Conservation (phyloP, 495 filamentous ascomycete species). For the Trichoderma erinaceum region DNA sequence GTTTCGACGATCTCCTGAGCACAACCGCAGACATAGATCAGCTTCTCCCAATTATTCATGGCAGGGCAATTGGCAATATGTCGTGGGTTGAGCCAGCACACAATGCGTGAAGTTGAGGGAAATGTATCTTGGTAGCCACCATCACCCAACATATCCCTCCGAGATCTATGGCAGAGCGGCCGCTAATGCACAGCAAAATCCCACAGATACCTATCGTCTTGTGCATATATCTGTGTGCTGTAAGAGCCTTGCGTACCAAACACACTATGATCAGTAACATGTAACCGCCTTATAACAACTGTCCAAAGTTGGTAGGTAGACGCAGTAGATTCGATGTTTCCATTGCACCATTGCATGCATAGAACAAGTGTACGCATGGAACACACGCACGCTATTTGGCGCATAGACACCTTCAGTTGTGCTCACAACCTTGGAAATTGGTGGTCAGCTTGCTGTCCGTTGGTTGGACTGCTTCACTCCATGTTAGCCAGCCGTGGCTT, state of each 20-base stretch:
- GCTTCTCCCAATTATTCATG: not conserved
- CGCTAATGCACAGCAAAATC: slow-evolving; percentile 44
- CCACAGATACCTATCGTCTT: not conserved
- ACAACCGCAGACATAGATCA: not conserved
- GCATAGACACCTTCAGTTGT: not conserved
- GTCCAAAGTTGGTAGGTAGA: not conserved
- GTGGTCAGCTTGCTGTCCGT: not conserved
- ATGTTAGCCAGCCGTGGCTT: not conserved
- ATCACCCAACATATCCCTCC: slow-evolving; percentile 25
- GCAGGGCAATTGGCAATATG: not conserved
- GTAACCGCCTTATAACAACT: not conserved
- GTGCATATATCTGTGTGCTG: slow-evolving; percentile 7
- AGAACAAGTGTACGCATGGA: not conserved
- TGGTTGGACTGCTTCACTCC: not conserved
- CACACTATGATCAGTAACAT: not conserved
- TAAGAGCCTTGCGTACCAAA: not conserved
- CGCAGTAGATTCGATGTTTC: not conserved
- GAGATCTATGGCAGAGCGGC: slow-evolving; percentile 39
- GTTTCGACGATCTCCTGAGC: not conserved
- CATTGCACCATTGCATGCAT: slow-evolving; percentile 4
- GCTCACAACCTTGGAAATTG: not conserved
- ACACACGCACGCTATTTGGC: not conserved
- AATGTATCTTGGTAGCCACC: slow-evolving; percentile 2
- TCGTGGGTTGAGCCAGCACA: not conserved
- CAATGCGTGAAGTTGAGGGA: slow-evolving; percentile 22